phyloP scores from a whole-genome alignment of 2,329 filamentous ascomycete genomes.

The Verticillium isaacii region DNA sequence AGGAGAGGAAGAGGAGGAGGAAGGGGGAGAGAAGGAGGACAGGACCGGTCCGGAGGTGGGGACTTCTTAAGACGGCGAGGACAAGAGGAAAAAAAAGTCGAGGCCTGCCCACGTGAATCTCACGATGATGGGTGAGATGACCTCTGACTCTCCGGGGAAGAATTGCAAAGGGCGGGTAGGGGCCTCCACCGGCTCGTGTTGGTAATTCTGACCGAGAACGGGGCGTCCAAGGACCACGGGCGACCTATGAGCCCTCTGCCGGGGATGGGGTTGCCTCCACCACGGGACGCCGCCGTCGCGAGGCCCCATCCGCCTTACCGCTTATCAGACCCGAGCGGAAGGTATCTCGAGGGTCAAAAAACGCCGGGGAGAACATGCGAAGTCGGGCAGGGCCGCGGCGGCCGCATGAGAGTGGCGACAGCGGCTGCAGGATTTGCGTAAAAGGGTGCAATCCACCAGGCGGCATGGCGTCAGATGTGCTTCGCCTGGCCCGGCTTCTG shows the following conservation, averaged over 20 bases:
- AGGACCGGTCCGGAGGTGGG: not conserved
- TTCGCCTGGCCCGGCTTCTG: not conserved
- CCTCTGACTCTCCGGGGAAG: not conserved
- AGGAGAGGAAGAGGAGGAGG: not conserved
- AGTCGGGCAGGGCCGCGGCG: no score
- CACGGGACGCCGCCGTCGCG: not conserved
- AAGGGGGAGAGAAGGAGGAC: not conserved
- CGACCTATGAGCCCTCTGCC: slow-evolving; percentile 1
- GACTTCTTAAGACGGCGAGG: not conserved
- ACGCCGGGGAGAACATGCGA: not conserved
- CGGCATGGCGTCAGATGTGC: not conserved
- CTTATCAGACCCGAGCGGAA: not conserved
- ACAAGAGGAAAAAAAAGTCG: not conserved
- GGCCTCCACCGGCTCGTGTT: not conserved
- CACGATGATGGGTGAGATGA: not conserved
- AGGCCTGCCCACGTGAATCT: not conserved
- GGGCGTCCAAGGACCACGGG: not conserved
- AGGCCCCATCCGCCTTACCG: not conserved
- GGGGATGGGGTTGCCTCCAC: not conserved
- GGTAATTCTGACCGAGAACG: not conserved
- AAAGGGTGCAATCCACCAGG: not conserved
- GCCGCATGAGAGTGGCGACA: not conserved
- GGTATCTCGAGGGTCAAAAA: not conserved
- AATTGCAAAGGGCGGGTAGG: not conserved
- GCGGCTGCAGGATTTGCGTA: not conserved